Conservation (phyloP, 73 alveolate species). For the Stentor coeruleus region DNA sequence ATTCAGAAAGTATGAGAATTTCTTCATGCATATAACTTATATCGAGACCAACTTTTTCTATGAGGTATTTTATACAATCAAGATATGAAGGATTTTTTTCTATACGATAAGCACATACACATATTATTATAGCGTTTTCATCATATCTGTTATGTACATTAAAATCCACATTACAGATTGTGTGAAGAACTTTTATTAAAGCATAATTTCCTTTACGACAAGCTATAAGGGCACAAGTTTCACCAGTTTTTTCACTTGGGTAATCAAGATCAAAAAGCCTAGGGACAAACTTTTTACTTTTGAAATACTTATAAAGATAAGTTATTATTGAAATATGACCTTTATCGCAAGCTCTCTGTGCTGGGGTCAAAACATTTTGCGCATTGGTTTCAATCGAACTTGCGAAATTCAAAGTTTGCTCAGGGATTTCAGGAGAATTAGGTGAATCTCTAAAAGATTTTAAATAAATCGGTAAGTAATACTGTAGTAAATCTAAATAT, state of each 20-base stretch:
- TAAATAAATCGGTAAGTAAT: constrained; percentile 17
- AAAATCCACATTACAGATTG: neutral
- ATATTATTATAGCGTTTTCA: neutral
- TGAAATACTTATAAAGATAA: neutral
- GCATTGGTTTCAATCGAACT: neutral
- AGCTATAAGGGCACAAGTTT: constrained; percentile 18
- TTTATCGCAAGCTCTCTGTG: constrained; percentile 21
- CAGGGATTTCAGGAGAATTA: neutral
- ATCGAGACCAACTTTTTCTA: neutral
- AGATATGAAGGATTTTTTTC: neutral
- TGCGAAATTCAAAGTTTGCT: neutral
- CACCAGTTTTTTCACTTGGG: constrained; percentile 18
- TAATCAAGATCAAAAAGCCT: neutral
- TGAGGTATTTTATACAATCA: neutral
- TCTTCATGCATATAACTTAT: neutral
- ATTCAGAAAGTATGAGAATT: neutral
- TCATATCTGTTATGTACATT: neutral
- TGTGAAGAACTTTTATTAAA: neutral
- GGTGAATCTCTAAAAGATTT: neutral
- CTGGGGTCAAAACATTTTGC: neutral
- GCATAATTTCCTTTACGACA: constrained; percentile 16
- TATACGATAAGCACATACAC: neutral
- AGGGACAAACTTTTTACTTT: neutral
- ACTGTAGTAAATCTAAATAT: neutral
- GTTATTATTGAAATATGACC: neutral